A percentile compares a stretch with the other conserved stretches of the same genome.
Evolutionary conservation across 306 rosid genomes (phyloP).

Genomic region (Medicago arabica): DNA sequence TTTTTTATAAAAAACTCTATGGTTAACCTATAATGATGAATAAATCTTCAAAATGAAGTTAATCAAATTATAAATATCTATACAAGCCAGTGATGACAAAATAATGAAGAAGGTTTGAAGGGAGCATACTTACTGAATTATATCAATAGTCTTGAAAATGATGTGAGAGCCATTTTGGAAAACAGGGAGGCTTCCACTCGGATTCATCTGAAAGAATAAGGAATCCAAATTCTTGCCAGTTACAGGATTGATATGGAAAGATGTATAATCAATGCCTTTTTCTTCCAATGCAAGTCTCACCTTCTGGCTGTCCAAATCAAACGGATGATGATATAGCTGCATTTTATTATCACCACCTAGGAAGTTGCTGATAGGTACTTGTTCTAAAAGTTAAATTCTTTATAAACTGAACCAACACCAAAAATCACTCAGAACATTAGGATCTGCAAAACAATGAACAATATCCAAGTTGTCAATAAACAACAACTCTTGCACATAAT

Average conservation of each 20-base stretch:
- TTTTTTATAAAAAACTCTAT: background rate
- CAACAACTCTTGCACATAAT: slow-evolving; percentile 14
- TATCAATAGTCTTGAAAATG: slow-evolving; percentile 76
- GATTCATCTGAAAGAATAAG: slow-evolving; percentile 77
- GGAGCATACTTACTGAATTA: slow-evolving; percentile 71
- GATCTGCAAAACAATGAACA: slow-evolving; percentile 48
- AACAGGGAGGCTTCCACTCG: slow-evolving; percentile 75
- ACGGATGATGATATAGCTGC: slow-evolving; percentile 97
- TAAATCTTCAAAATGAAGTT: slow-evolving; percentile 1
- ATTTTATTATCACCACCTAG: slow-evolving; percentile 50
- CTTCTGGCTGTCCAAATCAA: slow-evolving; percentile 84
- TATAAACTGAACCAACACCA: slow-evolving; percentile 29
- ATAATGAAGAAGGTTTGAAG: slow-evolving; percentile 30
- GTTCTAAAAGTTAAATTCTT: background rate
- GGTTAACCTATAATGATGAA: background rate
- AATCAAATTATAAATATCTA: background rate
- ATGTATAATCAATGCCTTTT: slow-evolving; percentile 84
- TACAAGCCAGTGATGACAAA: slow-evolving; percentile 26
- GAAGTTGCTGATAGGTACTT: slow-evolving; percentile 30
- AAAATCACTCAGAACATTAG: slow-evolving; percentile 32
- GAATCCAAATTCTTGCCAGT: slow-evolving; percentile 92
- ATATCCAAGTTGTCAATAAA: slow-evolving; percentile 25
- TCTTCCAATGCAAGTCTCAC: slow-evolving; percentile 97
- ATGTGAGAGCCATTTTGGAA: slow-evolving; percentile 89
- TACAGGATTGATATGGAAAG: slow-evolving; percentile 85